A percentile compares a stretch with the other conserved stretches of the same genome.
phyloP scores from a whole-genome alignment of 73 alveolate species.

The Paramecium pentaurelia region DNA sequence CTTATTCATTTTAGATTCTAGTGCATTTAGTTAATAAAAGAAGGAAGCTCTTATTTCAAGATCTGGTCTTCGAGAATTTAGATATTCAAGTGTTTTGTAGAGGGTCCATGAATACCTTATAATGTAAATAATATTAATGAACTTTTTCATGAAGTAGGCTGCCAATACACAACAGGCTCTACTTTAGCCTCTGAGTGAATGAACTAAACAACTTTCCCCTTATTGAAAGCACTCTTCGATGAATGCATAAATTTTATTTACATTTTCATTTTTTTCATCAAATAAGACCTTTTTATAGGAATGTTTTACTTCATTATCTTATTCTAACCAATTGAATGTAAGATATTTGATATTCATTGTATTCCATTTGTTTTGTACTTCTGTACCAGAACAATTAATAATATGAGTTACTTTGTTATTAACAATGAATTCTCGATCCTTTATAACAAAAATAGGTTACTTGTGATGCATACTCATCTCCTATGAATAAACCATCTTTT shows the following conservation, averaged over 20 bases:
- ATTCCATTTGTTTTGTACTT: constrained; percentile 91
- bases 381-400: constrained; percentile 92
- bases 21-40: constrained; percentile 72
- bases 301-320: constrained; percentile 71
- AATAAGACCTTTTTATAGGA: constrained; percentile 69
- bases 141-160: constrained; percentile 92
- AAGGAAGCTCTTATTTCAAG: constrained; percentile 80
- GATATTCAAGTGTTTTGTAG: constrained; percentile 83
- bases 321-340: constrained; percentile 90
- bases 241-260: constrained; percentile 87
- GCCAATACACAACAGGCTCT: constrained; percentile 93
- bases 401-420: constrained; percentile 96
- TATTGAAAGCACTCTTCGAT: constrained; percentile 89
- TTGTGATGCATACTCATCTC: constrained; percentile 86
- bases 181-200: constrained; percentile 95
- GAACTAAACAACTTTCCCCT: constrained; percentile 97
- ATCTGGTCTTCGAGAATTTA: constrained; percentile 92
- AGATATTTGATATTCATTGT: constrained; percentile 90
- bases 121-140: not conserved
- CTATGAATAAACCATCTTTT: constrained; percentile 86
- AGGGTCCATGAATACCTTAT: constrained; percentile 79
- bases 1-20: constrained; percentile 67
- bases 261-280: constrained; percentile 89
- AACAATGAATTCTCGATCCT: constrained; percentile 92
- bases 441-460: constrained; percentile 5